Conservation (phyloP, 106 monocot genomes). For the Acorus calamus region DNA sequence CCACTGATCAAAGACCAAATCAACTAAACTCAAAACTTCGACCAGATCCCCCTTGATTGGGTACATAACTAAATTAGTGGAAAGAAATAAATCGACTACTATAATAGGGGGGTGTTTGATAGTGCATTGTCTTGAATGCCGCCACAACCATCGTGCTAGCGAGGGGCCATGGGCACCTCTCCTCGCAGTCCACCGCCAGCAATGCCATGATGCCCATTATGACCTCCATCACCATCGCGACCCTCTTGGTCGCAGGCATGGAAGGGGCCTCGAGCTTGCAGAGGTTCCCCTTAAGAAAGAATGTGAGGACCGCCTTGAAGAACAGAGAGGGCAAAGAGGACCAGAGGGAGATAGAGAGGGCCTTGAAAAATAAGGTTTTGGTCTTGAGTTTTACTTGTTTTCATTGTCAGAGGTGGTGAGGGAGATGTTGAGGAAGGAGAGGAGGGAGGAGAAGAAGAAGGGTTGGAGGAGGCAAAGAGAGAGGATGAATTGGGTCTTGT, state of each 20-base stretch:
- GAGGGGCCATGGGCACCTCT: constrained; percentile 28
- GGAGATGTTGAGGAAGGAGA: constrained; percentile 38
- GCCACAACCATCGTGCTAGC: constrained; percentile 28
- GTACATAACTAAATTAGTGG: too few relatives aligned
- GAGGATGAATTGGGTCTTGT: constrained; percentile 12
- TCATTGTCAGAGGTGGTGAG: too few relatives aligned
- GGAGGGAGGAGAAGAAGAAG: constrained; percentile 33
- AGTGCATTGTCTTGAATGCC: constrained; percentile 16
- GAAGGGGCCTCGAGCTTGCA: constrained; percentile 3
- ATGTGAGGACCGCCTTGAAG: constrained; percentile 12
- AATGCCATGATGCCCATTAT: background rate
- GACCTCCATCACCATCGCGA: background rate
- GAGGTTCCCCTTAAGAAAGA: constrained; percentile 5
- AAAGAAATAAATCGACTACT: too few relatives aligned
- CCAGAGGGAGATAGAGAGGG: constrained; percentile 7
- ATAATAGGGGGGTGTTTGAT: too few relatives aligned
- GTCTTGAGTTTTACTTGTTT: constrained; percentile 4
- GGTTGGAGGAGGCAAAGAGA: constrained; percentile 32
- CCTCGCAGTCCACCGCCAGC: too few relatives aligned
- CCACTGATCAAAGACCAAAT: too few relatives aligned
- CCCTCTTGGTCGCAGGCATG: too few relatives aligned
- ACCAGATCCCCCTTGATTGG: too few relatives aligned
- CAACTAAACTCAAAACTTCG: too few relatives aligned
- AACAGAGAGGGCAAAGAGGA: constrained; percentile 19
- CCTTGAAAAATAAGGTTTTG: constrained; percentile 9